Base-by-base conservation (phyloP, 1,139 yeast genomes). In the Sugiyamaella grinbergsii region DNA sequence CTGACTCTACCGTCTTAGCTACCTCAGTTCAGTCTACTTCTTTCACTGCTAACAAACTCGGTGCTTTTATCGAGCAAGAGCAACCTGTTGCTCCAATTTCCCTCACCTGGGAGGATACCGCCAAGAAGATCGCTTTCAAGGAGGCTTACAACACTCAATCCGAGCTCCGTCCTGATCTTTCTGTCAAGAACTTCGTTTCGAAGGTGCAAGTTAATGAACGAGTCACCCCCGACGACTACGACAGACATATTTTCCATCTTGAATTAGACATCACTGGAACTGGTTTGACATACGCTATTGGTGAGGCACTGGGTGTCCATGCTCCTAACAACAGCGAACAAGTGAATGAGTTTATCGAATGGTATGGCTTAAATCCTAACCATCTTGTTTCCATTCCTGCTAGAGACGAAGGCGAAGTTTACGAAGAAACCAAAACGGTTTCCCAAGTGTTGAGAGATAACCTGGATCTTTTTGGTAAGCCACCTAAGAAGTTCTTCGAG, bases 301-400 rank as follows among this genome's bases (percentile, higher is more conserved):
- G 98, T 68, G 98, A 93, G 74, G 96, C 98, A 6, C 80, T 93
- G 56, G 98, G 98, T 65, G 81, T 93, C 54, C 98, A 93, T 64
- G 97, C 95, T 42, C 84, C 94, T 65, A 93, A 93, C 73, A 79
- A 81, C 58, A 68, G 76, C 32, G 78, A 73, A 29, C 78, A 75
- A 45, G 96, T 90, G 47, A 80, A 75, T 50, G 77, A 77, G 56
- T 93, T 93, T 69, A 77, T 93, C 60, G 62, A 75, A 28, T 78
- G 76, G 66, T 93, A 90, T 65, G 89, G 87, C 1, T 75, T 90
- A 52, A 79, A 85, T 59, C 81, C 85, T 26, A 79, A 85, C 54
- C 77, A 82, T 15, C 67, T 88, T 42, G 81, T 91, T 47, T 82
- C 83, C 58, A 80, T 86, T 47, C 83, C 94, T 49, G 80, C 85